Evolutionary conservation across 1,139 yeast species (phyloP), one percentile per base, ranked within the genome.

Genomic region (Taiozyma sp.): DNA sequence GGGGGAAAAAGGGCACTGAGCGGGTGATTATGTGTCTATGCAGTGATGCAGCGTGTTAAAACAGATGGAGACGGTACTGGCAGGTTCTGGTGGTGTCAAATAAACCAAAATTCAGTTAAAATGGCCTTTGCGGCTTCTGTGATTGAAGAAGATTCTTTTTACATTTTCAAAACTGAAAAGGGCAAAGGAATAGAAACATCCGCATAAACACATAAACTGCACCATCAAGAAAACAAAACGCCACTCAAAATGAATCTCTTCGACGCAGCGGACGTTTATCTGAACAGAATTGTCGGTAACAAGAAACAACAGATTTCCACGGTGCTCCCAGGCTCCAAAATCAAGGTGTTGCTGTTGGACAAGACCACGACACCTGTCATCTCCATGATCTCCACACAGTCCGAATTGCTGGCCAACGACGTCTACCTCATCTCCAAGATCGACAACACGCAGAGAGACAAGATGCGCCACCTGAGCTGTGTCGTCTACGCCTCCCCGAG

Each of bases 331-430:
- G 70, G 68, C 10, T 67, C 73, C 44, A 79, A 79, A 58, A 83
- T 91, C 51, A 82, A 81, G 56, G 95, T 91, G 35, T 73, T 93
- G 40, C 73, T 93, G 44, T 75, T 95, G 51, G 99, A 93, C 65
- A 73, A 79, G 50, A 75, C 76, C 57, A 93, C 99, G 1, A 87
- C 95, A 16, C 77, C 90, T 0, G 81, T 90, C 30, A 81, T 95
- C 24, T 89, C 97, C 16, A 77, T 93, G 78, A 81, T 87, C 58
- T 81, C 95, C 43, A 86, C 97, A 3, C 99, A 95, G 67, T 84
- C 95, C 6, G 87, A 85, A 56, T 75, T 93, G 47, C 76, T 93
- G 46, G 83, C 85, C 56, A 81, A 88, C 58, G 96, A 91, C 55
- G 80, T 93, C 22, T 89, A 88, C 54, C 74, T 93, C 47, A 83